Base-by-base conservation (phyloP, 306 rosid genomes). In the Quillaja saponaria region DNA sequence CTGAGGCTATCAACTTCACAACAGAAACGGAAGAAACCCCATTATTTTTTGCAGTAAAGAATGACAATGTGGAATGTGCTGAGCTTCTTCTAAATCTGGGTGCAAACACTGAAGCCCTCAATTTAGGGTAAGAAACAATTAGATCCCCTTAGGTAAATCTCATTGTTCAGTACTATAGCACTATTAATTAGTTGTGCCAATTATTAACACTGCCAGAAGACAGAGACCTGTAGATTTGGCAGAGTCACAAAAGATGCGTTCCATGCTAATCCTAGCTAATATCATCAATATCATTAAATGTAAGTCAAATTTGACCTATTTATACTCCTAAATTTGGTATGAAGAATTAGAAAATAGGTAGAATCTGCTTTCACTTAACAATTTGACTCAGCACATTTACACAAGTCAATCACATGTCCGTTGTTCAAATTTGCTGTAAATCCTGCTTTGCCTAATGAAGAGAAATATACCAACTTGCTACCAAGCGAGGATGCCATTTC, bases 1-100 rank as follows among this genome's bases (percentile, higher is more conserved):
- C 80, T 6, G 76, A 69, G 33, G 80, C 72, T 18, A 47, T 69
- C 65, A 71, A 65, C 47, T 41, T 40, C 18, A 69, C 47, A 57
- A 64, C 83, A 13, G 83, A 73, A 65, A 69, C 69, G 79, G 69
- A 73, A 64, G 83, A 78, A 78, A 78, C 83, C 18, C 83, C 83
- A 31, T 57, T 78, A 34, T 78, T 78, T 66, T 78, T 73, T 20
- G 83, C 83, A 7, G 83, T 69, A 48, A 78, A 69, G 73, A 73
- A 78, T 65, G 80, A 69, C 19, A 58, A 48, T 55, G 53, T 47
- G 48, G 58, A 59, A 11, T 78, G 80, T 50, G 61, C 71, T 10
- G 77, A 78, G 80, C 62, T 74, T 58, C 83, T 78, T 73, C 69
- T 78, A 21, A 51, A 61, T 34, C 73, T 80, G 76, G 83, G 80